Evolutionary conservation across 2,329 filamentous ascomycete species (phyloP).

Genomic region (Cryphonectria parasitica): DNA sequence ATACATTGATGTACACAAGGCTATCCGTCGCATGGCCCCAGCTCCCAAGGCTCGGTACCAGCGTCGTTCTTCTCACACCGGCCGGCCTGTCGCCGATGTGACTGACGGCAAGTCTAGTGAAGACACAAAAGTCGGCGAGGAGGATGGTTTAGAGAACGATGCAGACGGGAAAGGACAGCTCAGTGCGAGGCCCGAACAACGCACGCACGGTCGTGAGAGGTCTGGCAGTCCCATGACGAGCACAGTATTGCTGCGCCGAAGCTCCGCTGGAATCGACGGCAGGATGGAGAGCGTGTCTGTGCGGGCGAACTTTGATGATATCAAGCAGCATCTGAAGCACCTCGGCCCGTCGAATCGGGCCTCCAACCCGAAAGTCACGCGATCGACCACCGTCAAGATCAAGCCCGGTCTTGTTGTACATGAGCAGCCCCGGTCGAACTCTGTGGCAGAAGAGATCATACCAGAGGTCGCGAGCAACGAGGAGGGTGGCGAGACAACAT

Average conservation of each 20-base stretch:
- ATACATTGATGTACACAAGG: constrained; percentile 97
- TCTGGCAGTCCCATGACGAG: constrained; percentile 54
- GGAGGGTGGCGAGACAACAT: constrained; percentile 44
- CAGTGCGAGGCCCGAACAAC: constrained; percentile 42
- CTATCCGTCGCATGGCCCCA: constrained; percentile 84
- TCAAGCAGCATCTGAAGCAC: constrained; percentile 65
- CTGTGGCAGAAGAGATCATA: constrained; percentile 33
- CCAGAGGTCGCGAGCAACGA: constrained; percentile 25
- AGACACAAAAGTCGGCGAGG: constrained; percentile 36
- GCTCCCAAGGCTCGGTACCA: constrained; percentile 74
- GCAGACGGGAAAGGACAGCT: constrained; percentile 38
- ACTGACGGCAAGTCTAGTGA: constrained; percentile 31
- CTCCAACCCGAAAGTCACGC: constrained; percentile 64
- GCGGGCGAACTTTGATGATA: constrained; percentile 64
- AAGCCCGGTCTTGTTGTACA: constrained; percentile 50
- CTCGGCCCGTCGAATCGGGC: constrained; percentile 71
- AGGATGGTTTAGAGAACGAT: constrained; percentile 34
- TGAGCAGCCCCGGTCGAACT: constrained; percentile 31
- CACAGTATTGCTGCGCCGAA: constrained; percentile 63
- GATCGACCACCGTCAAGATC: constrained; percentile 68
- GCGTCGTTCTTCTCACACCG: constrained; percentile 40
- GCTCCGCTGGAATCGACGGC: constrained; percentile 59
- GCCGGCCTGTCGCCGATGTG: constrained; percentile 30
- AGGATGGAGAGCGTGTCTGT: constrained; percentile 56
- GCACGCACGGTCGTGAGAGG: constrained; percentile 44